These are phyloP conservation scores for Globisporangium carolinianum DNA, from an alignment of 352 stramenopile genomes.

Conservation along the genomic window DNA sequence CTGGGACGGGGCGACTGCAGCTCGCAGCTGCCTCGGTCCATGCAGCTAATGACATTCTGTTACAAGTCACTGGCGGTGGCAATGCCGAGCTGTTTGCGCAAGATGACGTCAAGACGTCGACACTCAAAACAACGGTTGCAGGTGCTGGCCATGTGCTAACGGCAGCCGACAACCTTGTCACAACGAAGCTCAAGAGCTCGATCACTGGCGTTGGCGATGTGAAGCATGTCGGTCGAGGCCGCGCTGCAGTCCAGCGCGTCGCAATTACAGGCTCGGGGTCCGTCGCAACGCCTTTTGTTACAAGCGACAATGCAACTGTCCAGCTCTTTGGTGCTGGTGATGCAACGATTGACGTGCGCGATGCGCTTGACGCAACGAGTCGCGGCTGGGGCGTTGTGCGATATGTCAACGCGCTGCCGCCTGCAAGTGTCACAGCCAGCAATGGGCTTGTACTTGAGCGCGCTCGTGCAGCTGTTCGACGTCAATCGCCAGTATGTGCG, in stretches of 20 bases:
- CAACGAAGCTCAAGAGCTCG: conserved; percentile 9
- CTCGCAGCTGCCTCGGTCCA: not conserved
- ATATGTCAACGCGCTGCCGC: conserved; percentile 6
- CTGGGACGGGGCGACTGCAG: conserved; percentile 6
- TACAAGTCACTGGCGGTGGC: conserved; percentile 8
- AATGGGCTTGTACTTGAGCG: conserved; percentile 3
- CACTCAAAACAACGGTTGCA: conserved; percentile 7
- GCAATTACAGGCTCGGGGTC: conserved; percentile 6
- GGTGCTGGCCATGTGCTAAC: conserved; percentile 1
- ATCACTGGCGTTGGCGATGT: conserved; percentile 6
- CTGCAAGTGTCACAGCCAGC: not conserved
- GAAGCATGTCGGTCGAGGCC: conserved; percentile 1
- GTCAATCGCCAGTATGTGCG: not conserved
- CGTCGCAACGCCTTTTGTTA: conserved; percentile 1
- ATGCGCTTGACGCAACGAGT: not conserved
- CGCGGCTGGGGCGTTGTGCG: conserved; percentile 4
- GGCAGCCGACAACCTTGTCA: not conserved
- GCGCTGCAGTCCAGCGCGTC: conserved; percentile 1
- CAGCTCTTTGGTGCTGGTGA: conserved; percentile 4
- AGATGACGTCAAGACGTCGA: not conserved
- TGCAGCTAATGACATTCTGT: conserved; percentile 1
- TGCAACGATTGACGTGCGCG: conserved; percentile 3
- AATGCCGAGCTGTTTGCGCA: not conserved
- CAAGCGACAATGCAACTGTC: conserved; percentile 6
- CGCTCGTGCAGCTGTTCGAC: conserved; percentile 2